These are phyloP conservation scores for Polytrichum commune DNA, from an alignment of 225 moss, liverwort and hornwort species.

Conservation along the genomic window DNA sequence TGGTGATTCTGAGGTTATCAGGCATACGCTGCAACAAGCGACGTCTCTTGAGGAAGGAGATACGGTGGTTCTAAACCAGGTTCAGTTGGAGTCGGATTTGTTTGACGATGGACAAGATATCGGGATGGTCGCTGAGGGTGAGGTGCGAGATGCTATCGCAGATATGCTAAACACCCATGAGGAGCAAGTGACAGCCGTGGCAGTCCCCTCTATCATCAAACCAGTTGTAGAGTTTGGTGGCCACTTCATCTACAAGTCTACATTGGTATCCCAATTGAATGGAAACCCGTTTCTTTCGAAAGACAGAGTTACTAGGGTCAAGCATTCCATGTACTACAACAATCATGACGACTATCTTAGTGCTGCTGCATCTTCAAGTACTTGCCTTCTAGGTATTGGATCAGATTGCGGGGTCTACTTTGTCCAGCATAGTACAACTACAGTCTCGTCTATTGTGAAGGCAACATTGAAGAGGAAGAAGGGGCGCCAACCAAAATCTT, in stretches of 20 bases:
- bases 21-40: too few species aligned
- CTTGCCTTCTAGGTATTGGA: not conserved
- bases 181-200: not conserved
- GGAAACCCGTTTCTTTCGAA: too few species aligned
- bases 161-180: not conserved
- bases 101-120: not conserved
- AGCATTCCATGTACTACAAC: too few species aligned
- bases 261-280: not conserved
- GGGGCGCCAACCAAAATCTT: not conserved
- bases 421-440: not conserved
- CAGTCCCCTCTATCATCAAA: not conserved
- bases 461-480: not conserved
- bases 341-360: too few species aligned
- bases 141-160: not conserved
- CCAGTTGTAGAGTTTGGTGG: not conserved
- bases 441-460: not conserved
- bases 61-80: too few species aligned
- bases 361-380: not conserved
- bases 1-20: too few species aligned
- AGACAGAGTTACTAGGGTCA: too few species aligned
- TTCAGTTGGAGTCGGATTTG: not conserved
- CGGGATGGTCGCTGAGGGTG: not conserved
- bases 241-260: not conserved
- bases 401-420: not conserved
- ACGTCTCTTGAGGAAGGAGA: too few species aligned